Base-by-base conservation (phyloP, 108 stramenopile species). In the Thalassiosira profunda region DNA sequence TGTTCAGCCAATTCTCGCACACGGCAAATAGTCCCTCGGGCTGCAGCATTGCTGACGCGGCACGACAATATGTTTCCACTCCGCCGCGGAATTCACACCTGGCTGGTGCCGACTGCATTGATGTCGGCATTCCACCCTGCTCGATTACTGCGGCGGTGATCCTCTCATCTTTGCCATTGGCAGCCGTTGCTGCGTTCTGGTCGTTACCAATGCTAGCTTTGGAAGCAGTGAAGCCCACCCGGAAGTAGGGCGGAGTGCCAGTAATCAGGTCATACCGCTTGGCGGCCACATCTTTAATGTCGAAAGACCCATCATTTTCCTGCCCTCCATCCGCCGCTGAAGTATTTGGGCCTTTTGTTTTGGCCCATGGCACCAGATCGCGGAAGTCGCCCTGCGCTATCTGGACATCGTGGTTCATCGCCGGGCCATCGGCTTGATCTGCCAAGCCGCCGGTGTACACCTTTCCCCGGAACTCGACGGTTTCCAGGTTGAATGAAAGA, bases 61-160 rank as follows among this genome's bases (percentile, higher is more conserved):
- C 80, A 48, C 70, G 36, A 45, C 84, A 86, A 56, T 91, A 91
- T 0, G 72, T 86, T 53, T 91, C 89, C 25, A 91, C 72, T 12
- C 86, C 86, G 18, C 89, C 89, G 10, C 89, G 84, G 46, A 91
- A 86, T 73, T 91, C 89, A 45, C 84, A 91, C 21, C 85, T 70
- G 21, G 86, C 85, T 17, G 84, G 85, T 7, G 88, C 88, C 29
- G 73, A 79, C 40, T 87, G 83, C 74, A 76, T 74, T 12, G 74
- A 70, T 4, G 83, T 81, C 23, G 86, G 89, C 84, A 86, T 84
- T 10, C 86, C 85, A 11, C 87, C 84, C 38, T 84, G 80, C 21
- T 63, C 30, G 24, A 87, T 87, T 26, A 82, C 69, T 5, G 86
- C 86, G 2, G 51, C 10, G 4, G 51, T 63, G 2, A 76, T 66